A percentile compares a stretch with the other conserved stretches of the same genome.
Conservation (phyloP, 2,329 filamentous ascomycete species). For the Epichloe glyceriae region DNA sequence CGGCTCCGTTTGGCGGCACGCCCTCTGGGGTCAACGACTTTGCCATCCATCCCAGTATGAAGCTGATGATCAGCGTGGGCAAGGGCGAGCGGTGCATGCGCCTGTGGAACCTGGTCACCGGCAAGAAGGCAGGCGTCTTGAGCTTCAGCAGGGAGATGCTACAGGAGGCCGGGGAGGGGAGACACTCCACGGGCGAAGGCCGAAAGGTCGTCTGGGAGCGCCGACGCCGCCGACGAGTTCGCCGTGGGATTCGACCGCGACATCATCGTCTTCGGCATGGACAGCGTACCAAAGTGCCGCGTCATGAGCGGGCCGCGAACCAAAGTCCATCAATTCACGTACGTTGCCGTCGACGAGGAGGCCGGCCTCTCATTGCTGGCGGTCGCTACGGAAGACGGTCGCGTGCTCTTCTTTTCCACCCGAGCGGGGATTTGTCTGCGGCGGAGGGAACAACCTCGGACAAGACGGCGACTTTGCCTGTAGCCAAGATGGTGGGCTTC, state of each 20-base stretch:
- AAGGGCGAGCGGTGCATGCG: conserved; percentile 85
- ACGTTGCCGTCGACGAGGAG: conserved; percentile 43
- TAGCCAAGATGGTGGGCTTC: conserved; percentile 59
- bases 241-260: conserved; percentile 82
- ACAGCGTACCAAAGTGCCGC: conserved; percentile 68
- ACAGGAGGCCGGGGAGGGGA: conserved; percentile 61
- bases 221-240: conserved; percentile 65
- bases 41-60: conserved; percentile 90
- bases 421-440: conserved; percentile 30
- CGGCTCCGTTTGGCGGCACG: conserved; percentile 64
- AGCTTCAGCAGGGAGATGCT: conserved; percentile 69
- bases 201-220: conserved; percentile 67
- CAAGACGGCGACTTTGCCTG: conserved; percentile 26
- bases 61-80: conserved; percentile 87
- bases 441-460: conserved; percentile 24
- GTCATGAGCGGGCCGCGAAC: conserved; percentile 54
- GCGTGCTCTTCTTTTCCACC: conserved; percentile 73
- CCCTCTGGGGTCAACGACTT: conserved; percentile 91
- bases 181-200: conserved; percentile 69
- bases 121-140: conserved; percentile 85
- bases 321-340: conserved; percentile 74
- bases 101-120: conserved; percentile 92
- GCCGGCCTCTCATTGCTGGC: conserved; percentile 43
- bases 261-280: conserved; percentile 73
- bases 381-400: conserved; percentile 81